Evolutionary conservation across 768 basidiomycete genomes (phyloP).

Genomic region (Porphyrellus cyaneotinctus): DNA sequence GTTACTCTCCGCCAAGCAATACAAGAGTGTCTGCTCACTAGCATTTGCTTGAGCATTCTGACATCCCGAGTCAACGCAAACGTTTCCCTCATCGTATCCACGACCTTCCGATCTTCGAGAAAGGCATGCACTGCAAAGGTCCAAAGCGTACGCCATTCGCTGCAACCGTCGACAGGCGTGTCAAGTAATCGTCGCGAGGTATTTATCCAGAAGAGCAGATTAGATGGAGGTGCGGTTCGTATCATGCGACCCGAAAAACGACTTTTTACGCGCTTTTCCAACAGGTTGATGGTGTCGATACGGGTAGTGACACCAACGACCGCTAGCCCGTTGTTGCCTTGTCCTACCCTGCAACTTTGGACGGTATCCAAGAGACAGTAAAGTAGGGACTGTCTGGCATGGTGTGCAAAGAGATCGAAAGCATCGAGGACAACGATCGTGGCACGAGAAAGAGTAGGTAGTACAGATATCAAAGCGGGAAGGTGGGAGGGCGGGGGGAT

Average conservation of each 20-base stretch:
- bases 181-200: slow-evolving; percentile 48
- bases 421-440: slow-evolving; percentile 83
- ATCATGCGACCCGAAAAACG: slow-evolving; percentile 92
- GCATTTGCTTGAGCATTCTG: slow-evolving; percentile 50
- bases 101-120: slow-evolving; percentile 44
- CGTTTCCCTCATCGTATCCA: slow-evolving; percentile 49
- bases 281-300: slow-evolving; percentile 79
- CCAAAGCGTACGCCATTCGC: slow-evolving; percentile 66
- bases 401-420: slow-evolving; percentile 90
- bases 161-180: slow-evolving; percentile 19
- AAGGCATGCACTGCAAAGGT: slow-evolving; percentile 50
- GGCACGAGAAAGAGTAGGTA: slow-evolving; percentile 77
- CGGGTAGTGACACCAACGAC: slow-evolving; percentile 86
- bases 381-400: slow-evolving; percentile 87
- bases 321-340: slow-evolving; percentile 63
- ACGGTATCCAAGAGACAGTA: slow-evolving; percentile 95
- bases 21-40: slow-evolving; percentile 45
- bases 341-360: slow-evolving; percentile 70
- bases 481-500: slow-evolving; percentile 68
- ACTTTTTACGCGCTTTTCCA: slow-evolving; percentile 97
- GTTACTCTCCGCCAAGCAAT: slow-evolving; percentile 7
- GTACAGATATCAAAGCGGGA: slow-evolving; percentile 66
- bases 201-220: slow-evolving; percentile 45
- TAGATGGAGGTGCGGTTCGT: slow-evolving; percentile 61
- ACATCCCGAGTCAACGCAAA: slow-evolving; percentile 60